Base-by-base conservation (phyloP, 2,329 filamentous ascomycete species). In the Blumeria graminis region DNA sequence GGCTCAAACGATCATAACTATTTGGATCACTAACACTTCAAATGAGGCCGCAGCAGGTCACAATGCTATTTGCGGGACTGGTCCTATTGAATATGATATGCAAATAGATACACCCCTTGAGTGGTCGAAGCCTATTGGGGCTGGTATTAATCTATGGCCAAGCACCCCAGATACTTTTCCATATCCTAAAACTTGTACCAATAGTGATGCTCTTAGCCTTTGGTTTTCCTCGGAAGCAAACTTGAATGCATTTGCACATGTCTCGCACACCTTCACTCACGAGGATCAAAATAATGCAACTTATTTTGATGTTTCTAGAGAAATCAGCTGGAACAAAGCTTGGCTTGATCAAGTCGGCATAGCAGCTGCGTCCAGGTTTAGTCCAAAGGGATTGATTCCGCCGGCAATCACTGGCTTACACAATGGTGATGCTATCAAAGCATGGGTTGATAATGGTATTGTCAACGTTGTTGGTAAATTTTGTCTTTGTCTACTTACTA, bases 331-430 rank as follows among this genome's bases (percentile, higher is more conserved):
- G 68, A 81, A 81, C 66, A 70, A 74, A 60, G 74, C 71, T 5
- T 81, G 77, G 76, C 62, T 80, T 45, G 69, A 71, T 57, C 72
- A 76, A 61, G 69, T 72, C 6, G 74, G 75, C 10, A 68, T 80
- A 57, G 68, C 69, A 57, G 61, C 66, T 32, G 71, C 72, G 18
- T 63, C 62, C 16, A 68, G 69, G 54, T 80, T 72, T 65, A 77
- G 74, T 28, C 59, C 67, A 2, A 70, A 72, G 46, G 77, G 76
- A 18, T 70, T 81, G 50, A 77, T 81, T 58, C 78, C 78, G 1
- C 78, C 78, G 1, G 77, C 76, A 52, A 81, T 81, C 57, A 81
- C 77, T 1, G 77, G 77, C 52, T 64, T 81, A n/a, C 75, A 80
- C 67, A 81, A 81, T 60, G 77, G 74, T 18, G 77, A 81, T 64